These are phyloP conservation scores for Mytilinidion resinicola DNA, from an alignment of 495 filamentous ascomycete genomes.

Conservation along the genomic window DNA sequence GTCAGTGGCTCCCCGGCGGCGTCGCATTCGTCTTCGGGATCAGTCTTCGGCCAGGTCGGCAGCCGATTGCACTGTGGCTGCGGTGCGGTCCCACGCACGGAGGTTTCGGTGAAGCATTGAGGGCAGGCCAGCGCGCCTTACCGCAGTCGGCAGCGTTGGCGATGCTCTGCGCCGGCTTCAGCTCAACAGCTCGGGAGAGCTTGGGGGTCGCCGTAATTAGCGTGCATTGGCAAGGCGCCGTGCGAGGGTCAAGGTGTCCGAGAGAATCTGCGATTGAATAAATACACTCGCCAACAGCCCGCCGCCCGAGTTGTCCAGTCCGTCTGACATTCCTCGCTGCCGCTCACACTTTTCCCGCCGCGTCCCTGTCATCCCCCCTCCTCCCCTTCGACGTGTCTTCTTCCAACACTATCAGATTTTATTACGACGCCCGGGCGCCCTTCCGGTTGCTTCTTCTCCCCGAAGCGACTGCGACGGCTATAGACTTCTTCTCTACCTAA, in stretches of 20 bases:
- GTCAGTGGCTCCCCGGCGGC: too few relatives aligned
- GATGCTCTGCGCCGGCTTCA: slow-evolving; percentile 14
- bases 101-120: slow-evolving; percentile 9
- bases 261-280: neutral
- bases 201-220: slow-evolving; percentile 20
- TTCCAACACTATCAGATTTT: too few relatives aligned
- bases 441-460: too few relatives aligned
- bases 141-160: slow-evolving; percentile 20
- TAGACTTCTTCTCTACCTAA: neutral
- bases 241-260: too few relatives aligned
- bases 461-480: too few relatives aligned
- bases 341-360: neutral
- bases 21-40: neutral
- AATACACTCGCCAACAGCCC: slow-evolving; percentile 4
- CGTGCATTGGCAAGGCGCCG: too few relatives aligned
- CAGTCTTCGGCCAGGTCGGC: neutral
- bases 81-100: slow-evolving; percentile 7
- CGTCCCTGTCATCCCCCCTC: neutral
- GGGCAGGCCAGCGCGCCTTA: slow-evolving; percentile 3
- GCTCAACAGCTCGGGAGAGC: slow-evolving; percentile 26
- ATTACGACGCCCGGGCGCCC: too few relatives aligned
- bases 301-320: neutral
- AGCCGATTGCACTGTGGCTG: neutral
- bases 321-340: neutral
- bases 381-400: neutral